Percentiles rank a stretch among this genome's conserved stretches.
Conservation (phyloP, 2,329 filamentous ascomycete species). For the Fusarium robinianum region DNA sequence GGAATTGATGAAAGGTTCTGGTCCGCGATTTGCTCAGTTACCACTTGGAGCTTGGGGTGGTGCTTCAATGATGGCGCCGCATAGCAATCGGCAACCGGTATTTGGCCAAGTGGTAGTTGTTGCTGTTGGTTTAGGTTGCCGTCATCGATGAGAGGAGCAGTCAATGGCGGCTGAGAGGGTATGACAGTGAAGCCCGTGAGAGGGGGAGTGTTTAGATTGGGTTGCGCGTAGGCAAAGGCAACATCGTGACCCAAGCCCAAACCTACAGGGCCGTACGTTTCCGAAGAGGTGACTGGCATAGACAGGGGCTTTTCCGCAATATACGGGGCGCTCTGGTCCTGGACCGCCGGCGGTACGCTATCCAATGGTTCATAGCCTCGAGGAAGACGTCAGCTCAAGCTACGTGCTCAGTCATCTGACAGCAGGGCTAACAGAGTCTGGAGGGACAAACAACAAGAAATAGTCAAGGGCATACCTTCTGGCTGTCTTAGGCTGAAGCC, state of each 20-base stretch:
- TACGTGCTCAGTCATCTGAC: background rate
- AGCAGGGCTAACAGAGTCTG: background rate
- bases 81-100: conserved; percentile 30
- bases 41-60: conserved; percentile 24
- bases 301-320: conserved; percentile 36
- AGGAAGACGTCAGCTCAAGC: conserved; percentile 18
- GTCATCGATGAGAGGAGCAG: conserved; percentile 22
- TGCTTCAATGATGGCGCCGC: conserved; percentile 25
- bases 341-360: conserved; percentile 31
- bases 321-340: conserved; percentile 41
- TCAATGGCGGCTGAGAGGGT: conserved; percentile 23
- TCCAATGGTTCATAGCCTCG: conserved; percentile 44
- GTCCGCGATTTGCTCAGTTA: conserved; percentile 22
- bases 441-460: conserved; percentile 2
- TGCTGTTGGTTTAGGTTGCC: conserved; percentile 19
- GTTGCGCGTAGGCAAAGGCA: conserved; percentile 23
- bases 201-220: conserved; percentile 24
- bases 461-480: conserved; percentile 37
- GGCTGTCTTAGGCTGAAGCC: conserved; percentile 33
- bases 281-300: conserved; percentile 28
- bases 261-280: conserved; percentile 21
- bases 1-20: conserved; percentile 27
- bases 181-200: conserved; percentile 31
- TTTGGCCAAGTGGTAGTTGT: conserved; percentile 19
- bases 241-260: conserved; percentile 21